These are phyloP conservation scores for Geotrichum siamense DNA, from an alignment of 1,139 yeast genomes.

Conservation along the genomic window DNA sequence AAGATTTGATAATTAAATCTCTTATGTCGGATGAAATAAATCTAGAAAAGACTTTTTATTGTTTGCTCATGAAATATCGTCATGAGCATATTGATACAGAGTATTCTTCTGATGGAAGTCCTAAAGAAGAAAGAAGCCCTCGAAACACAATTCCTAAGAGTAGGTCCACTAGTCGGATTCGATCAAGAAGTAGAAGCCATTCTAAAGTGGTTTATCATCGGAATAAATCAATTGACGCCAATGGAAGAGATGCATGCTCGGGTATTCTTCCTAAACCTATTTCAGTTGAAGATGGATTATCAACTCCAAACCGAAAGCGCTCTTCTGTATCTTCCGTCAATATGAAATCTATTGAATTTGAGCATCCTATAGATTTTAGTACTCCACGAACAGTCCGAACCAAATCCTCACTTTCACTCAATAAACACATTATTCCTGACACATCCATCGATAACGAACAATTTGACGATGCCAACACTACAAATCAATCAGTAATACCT, in stretches of 20 bases:
- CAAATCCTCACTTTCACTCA: not conserved
- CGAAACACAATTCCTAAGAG: not conserved
- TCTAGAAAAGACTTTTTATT: conserved; percentile 85
- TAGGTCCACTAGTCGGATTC: conserved; percentile 8
- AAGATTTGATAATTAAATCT: conserved; percentile 50
- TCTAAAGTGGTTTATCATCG: conserved; percentile 5
- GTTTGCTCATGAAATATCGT: conserved; percentile 72
- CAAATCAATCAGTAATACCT: not conserved
- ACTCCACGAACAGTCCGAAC: not conserved
- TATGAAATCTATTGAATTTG: conserved; percentile 15
- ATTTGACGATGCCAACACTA: conserved; percentile 10
- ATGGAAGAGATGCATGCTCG: not conserved
- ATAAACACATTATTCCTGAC: not conserved
- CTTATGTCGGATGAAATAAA: conserved; percentile 54
- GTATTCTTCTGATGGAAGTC: not conserved
- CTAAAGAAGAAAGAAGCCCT: not conserved
- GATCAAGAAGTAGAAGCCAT: conserved; percentile 10
- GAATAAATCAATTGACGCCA: not conserved
- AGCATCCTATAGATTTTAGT: conserved; percentile 7
- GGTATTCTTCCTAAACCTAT: conserved; percentile 17
- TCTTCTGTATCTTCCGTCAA: not conserved
- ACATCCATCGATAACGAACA: conserved; percentile 1
- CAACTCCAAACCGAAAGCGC: not conserved
- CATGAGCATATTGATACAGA: conserved; percentile 50
- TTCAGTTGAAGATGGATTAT: conserved; percentile 7